Conservation (phyloP, 2,329 filamentous ascomycete species). For the Fusarium caatingaense region DNA sequence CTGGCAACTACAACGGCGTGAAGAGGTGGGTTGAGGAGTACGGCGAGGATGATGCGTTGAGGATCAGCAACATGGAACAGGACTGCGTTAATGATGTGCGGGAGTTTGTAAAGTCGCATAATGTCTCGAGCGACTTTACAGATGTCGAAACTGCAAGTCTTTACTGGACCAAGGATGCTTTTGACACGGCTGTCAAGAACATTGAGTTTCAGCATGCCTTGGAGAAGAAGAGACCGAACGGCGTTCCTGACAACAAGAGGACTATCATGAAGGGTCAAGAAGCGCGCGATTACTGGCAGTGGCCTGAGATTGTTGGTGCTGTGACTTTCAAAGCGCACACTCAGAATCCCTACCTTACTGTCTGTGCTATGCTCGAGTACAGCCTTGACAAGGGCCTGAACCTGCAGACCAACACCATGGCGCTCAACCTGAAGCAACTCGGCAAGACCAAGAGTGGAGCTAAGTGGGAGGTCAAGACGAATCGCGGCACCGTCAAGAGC, state of each 20-base stretch:
- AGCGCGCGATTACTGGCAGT: constrained; percentile 23
- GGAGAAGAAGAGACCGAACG: constrained; percentile 15
- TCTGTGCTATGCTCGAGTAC: constrained; percentile 25
- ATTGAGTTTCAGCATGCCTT: constrained; percentile 21
- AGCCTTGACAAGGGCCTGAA: constrained; percentile 19
- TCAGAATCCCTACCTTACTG: constrained; percentile 24
- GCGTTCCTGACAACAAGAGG: constrained; percentile 26
- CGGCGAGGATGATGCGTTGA: constrained; percentile 22
- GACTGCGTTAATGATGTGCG: constrained; percentile 28
- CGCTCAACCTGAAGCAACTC: constrained; percentile 14
- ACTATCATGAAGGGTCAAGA: constrained; percentile 16
- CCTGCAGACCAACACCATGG: constrained; percentile 29
- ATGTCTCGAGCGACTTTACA: constrained; percentile 29
- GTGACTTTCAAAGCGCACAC: constrained; percentile 30
- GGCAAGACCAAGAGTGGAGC: constrained; percentile 8
- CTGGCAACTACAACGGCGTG: constrained; percentile 17
- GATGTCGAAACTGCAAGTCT: constrained; percentile 23
- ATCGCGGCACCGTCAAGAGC: constrained; percentile 18
- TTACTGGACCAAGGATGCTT: constrained; percentile 29
- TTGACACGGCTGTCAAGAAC: constrained; percentile 15
- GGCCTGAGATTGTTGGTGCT: constrained; percentile 18
- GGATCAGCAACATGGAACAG: constrained; percentile 28
- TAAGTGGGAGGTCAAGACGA: constrained; percentile 25
- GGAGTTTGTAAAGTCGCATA: constrained; percentile 24
- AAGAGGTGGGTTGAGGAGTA: constrained; percentile 22